phyloP scores from a whole-genome alignment of 139 green algal species.

The Chlamydomonas sp. region DNA sequence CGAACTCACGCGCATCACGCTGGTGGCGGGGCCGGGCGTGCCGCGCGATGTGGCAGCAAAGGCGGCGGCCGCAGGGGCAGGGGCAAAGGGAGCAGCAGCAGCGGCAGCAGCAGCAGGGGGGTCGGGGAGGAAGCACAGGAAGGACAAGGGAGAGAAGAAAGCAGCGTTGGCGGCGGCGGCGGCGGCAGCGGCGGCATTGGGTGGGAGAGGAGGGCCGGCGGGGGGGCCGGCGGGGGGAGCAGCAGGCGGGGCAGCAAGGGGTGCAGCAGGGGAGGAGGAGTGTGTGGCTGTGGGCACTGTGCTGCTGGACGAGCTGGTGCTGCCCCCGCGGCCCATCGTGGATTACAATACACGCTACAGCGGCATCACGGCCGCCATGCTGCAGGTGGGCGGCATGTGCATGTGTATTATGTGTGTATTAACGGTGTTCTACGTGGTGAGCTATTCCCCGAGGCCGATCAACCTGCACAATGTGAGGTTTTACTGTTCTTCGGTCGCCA shows the following conservation, averaged over 20 bases:
- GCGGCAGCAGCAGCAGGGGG: background rate
- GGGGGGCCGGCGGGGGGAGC: background rate
- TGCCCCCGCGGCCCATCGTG: slow-evolving; percentile 81
- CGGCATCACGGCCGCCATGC: slow-evolving; percentile 77
- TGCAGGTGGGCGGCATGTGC: background rate
- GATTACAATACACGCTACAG: slow-evolving; percentile 92
- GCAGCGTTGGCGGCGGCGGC: background rate
- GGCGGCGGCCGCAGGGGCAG: background rate
- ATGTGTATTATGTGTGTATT: no score
- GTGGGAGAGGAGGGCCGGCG: background rate
- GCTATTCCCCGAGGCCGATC: no score
- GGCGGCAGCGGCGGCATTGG: background rate
- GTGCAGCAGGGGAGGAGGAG: background rate
- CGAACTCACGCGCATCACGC: slow-evolving; percentile 77
- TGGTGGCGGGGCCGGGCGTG: slow-evolving; percentile 63
- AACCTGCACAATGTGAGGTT: no score
- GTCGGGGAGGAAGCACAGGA: background rate
- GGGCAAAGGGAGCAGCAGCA: background rate
- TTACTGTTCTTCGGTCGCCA: no score
- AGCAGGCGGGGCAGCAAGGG: background rate
- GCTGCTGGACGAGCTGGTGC: slow-evolving; percentile 87
- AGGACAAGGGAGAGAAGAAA: no score
- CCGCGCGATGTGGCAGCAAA: no score
- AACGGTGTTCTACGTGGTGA: no score
- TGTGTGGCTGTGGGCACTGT: slow-evolving; percentile 21